Evolutionary conservation across 2,329 filamentous ascomycete species (phyloP), one percentile per base, ranked within the genome.

Genomic region (Grosmannia serpens): DNA sequence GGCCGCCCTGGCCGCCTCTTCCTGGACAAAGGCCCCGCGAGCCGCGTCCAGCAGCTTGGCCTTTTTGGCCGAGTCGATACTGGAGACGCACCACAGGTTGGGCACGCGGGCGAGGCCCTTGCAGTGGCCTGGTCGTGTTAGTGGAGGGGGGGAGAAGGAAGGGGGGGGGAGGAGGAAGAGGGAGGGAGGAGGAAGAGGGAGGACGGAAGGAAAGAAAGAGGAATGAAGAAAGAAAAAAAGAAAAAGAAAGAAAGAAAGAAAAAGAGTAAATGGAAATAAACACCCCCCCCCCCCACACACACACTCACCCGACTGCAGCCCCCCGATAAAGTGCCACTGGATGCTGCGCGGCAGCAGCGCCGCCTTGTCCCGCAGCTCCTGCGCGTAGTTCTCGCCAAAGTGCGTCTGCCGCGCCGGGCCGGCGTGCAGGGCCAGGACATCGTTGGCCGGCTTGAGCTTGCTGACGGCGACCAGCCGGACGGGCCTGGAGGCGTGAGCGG

Each of bases 331-430:
- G 73, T 99, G 94, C 94, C 94, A 99, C 66, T 81, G 80, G 64
- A 99, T 88, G 38, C 79, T 80, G 51, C 75, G 74, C 0, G 94
- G 92, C 13, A 99, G 81, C 24, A 96, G 70, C 41, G 81, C 80
- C 1, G 90, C 87, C 73, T 99, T 99, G 70, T 95, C 87, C 60
- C 81, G 79, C 57, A 99, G 81, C 72, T 99, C 94, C 73, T 92
- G 88, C 4, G 87, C 80, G 75, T 99, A 99, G 77, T 99, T 99
- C 74, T 99, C 94, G 66, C 94, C 94, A 71, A 97, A 97, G 74
- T 99, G 89, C 22, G 77, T 65, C 58, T 91, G 88, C 1, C 74
- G 71, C 33, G 75, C 70, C 1, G 79, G 76, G 0, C 77, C 72
- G 65, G 81, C 77, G 74, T 95, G 87, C 1, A 99, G 82, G 33